Conservation (phyloP, 768 basidiomycete species). For the Suillus americanus region DNA sequence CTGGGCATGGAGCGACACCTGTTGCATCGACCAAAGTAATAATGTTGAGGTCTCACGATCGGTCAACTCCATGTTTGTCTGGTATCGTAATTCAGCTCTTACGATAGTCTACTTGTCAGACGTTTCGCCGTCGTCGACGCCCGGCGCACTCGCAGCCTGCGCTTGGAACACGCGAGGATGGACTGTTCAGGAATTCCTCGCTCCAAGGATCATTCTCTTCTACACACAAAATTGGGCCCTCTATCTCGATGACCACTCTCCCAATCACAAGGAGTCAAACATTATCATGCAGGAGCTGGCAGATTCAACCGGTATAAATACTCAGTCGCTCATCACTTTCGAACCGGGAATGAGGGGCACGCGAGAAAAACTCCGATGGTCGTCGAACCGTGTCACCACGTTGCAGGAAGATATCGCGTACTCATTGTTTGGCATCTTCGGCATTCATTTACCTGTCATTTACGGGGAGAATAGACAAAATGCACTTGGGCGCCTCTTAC, state of each 20-base stretch:
- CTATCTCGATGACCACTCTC: neutral
- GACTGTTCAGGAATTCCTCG: conserved; percentile 29
- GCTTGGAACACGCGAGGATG: conserved; percentile 28
- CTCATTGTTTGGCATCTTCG: neutral
- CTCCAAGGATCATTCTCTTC: conserved; percentile 22
- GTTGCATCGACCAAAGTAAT: conserved; percentile 29
- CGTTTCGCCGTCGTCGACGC: conserved; percentile 11
- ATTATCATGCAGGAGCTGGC: neutral
- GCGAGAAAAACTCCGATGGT: neutral
- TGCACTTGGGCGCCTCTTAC: neutral
- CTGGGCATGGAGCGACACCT: conserved; percentile 31
- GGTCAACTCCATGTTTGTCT: conserved; percentile 30
- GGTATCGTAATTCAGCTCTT: conserved; percentile 26
- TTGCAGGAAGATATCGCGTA: neutral
- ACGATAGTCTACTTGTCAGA: conserved; percentile 27
- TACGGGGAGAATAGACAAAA: neutral
- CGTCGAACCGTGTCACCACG: neutral
- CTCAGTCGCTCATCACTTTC: neutral
- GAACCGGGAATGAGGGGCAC: neutral
- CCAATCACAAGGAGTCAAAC: neutral
- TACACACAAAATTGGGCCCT: conserved; percentile 23
- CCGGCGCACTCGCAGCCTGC: conserved; percentile 16
- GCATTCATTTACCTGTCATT: neutral
- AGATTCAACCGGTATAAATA: neutral
- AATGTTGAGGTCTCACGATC: conserved; percentile 29